These are phyloP conservation scores for Davidsoniella eucalypti DNA, from an alignment of 2,329 filamentous ascomycete species.

Conservation along the genomic window DNA sequence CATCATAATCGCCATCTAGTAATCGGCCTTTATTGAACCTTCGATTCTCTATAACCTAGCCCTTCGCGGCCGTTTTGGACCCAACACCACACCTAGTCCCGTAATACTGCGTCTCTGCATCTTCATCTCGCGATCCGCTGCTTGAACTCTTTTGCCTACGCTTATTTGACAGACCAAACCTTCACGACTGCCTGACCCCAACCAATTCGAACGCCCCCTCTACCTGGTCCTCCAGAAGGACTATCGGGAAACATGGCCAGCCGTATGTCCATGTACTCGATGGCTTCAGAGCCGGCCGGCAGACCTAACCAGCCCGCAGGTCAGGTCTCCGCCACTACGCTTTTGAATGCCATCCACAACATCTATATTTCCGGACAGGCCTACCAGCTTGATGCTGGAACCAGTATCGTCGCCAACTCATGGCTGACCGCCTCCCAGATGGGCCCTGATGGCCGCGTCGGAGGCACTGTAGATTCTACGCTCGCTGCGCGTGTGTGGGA, in stretches of 20 bases:
- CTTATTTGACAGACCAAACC: background rate
- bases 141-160: background rate
- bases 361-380: slow-evolving; percentile 68
- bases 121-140: background rate
- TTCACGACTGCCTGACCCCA: background rate
- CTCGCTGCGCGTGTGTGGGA: slow-evolving; percentile 82
- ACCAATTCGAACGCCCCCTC: background rate
- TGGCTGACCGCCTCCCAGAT: slow-evolving; percentile 70
- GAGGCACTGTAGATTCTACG: slow-evolving; percentile 65
- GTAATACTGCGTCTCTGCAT: background rate
- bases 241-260: slow-evolving; percentile 33
- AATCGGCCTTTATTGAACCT: background rate
- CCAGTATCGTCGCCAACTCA: slow-evolving; percentile 85
- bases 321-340: slow-evolving; percentile 81
- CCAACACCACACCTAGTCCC: no score
- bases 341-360: slow-evolving; percentile 83
- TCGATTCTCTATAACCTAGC: no score
- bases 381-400: slow-evolving; percentile 77
- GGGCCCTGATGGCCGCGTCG: slow-evolving; percentile 49
- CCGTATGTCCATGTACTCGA: slow-evolving; percentile 54
- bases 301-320: slow-evolving; percentile 35
- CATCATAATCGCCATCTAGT: background rate
- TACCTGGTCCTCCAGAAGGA: slow-evolving; percentile 4
- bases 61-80: no score
- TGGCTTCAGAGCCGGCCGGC: slow-evolving; percentile 44